Evolutionary conservation across 345 rosid genomes (phyloP), one percentile per base, ranked within the genome.

Genomic region (Gossypium raimondii): DNA sequence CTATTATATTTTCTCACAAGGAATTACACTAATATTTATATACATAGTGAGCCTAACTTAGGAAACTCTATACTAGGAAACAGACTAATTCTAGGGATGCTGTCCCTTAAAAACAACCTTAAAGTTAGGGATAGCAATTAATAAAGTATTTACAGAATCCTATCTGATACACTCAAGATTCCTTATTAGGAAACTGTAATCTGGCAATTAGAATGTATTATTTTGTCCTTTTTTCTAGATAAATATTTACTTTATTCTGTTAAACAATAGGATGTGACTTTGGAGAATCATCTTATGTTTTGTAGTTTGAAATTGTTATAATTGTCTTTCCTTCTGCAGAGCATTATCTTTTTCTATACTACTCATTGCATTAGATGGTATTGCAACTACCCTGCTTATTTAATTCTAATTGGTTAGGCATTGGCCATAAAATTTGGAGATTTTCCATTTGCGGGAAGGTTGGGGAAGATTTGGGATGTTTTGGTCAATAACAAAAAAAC

Each of bases 281-380:
- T 71, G 45, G 50, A 18, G 25, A 43, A 43, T 62, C 22, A 69
- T 68, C 73, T 24, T 55, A n/a, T 52, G 18, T 29, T 53, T 69
- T 69, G 3, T 34, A 51, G 9, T 51, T 14, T 17, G 41, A 69
- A 13, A 51, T 51, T 69, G 16, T 69, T 69, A 52, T 1, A 51
- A 51, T 16, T 9, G 43, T 69, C 16, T 27, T 44, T 43, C 70
- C 29, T 43, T 66, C 20, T 34, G 45, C 47, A 14, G 45, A 17
- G 67, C 22, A 62, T 43, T 65, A 65, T 65, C 50, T 65, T 65
- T 41, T 18, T 8, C 48, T 65, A 43, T 10, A 8, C 48, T 65
- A 65, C 8, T 43, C 14, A 43, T 65, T 64, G 68, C 11, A 18
- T 65, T 65, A 65, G 51, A 65, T 65, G 51, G 52, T 65, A 43